A percentile compares a stretch with the other conserved stretches of the same genome.
Evolutionary conservation across 768 basidiomycete species (phyloP).

Genomic region (Pleurotus platypus): DNA sequence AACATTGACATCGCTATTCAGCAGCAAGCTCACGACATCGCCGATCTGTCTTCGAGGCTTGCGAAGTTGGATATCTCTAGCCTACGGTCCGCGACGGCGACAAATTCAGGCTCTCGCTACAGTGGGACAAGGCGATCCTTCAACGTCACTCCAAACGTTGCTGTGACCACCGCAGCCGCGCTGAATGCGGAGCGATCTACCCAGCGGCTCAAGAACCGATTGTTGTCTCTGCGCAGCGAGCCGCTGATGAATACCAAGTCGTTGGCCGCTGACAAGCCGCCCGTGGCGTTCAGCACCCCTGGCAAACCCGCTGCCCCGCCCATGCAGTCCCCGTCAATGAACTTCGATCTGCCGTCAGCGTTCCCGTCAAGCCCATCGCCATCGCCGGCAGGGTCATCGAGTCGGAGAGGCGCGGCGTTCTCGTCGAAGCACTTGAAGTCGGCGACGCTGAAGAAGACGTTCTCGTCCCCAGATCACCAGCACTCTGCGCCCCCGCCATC

Average conservation of each 20-base stretch:
- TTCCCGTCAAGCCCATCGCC: conserved; percentile 26
- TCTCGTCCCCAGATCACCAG: conserved; percentile 14
- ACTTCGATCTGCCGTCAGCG: conserved; percentile 18
- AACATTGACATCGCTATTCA: conserved; percentile 77
- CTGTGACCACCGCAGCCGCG: conserved; percentile 74
- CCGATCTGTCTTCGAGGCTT: conserved; percentile 48
- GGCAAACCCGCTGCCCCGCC: conserved; percentile 19
- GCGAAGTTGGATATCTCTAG: conserved; percentile 41
- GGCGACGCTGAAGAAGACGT: conserved; percentile 33
- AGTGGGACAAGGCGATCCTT: conserved; percentile 26
- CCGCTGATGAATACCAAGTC: conserved; percentile 67
- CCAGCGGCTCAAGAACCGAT: conserved; percentile 62
- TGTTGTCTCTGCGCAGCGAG: conserved; percentile 55
- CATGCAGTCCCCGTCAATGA: conserved; percentile 11
- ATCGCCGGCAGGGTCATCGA: conserved; percentile 20
- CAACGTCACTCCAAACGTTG: conserved; percentile 61
- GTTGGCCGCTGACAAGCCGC: conserved; percentile 29
- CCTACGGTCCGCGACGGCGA: conserved; percentile 31
- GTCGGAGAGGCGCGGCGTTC: conserved; percentile 23
- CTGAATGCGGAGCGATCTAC: conserved; percentile 78
- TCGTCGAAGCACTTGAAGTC: conserved; percentile 25
- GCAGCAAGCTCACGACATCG: conserved; percentile 56
- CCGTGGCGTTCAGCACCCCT: conserved; percentile 33
- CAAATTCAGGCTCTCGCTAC: neutral
- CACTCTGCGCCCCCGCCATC: conserved; percentile 17